Percentiles rank a stretch among this genome's conserved stretches.
These are phyloP conservation scores for Fraxinus ornus DNA, from an alignment of 305 asterid species.

Conservation along the genomic window DNA sequence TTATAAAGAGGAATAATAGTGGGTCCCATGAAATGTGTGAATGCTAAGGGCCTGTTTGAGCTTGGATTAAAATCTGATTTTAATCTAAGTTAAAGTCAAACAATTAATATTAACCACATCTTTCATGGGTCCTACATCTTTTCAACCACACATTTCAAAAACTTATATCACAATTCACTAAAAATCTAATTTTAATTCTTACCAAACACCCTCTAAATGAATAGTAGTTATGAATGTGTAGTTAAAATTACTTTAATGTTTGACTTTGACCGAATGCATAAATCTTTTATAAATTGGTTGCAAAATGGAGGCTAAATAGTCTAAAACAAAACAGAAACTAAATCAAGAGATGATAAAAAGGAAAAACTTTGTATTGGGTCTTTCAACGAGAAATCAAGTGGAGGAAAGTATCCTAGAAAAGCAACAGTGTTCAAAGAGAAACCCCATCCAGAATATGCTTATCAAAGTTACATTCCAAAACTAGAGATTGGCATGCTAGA, in stretches of 20 bases:
- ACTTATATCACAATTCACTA: too few species aligned
- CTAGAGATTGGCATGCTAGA: background rate
- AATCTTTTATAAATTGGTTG: background rate
- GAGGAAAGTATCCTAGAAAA: background rate
- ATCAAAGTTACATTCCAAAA: background rate
- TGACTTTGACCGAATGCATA: background rate
- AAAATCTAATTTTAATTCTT: too few species aligned
- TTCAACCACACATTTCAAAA: too few species aligned
- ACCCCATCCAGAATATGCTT: background rate
- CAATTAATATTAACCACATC: too few species aligned
- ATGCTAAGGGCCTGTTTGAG: too few species aligned
- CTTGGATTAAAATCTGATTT: too few species aligned
- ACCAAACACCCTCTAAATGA: too few species aligned
- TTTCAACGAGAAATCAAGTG: background rate
- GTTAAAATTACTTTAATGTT: too few species aligned
- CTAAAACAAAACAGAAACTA: background rate
- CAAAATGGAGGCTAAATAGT: background rate
- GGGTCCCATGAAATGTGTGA: background rate
- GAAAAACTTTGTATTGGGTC: background rate
- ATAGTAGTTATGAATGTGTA: background rate
- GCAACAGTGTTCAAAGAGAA: background rate
- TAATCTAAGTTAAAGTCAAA: too few species aligned
- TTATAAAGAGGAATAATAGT: background rate
- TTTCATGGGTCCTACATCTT: too few species aligned
- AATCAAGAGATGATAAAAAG: background rate